Conservation (phyloP, 176 grass and related monocot genomes). For the maize (Zea mays) region Zm-B73-REFERENCE-NAM-5.0 NC_050105.1:17117001-17117500, state of each 20-base stretch:
- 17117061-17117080: constrained; percentile 78
- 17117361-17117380: constrained; percentile 62
- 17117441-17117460: constrained; percentile 74
- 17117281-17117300: constrained; percentile 86
- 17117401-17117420: constrained; percentile 74
- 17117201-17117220: constrained; percentile 61
- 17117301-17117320: constrained; percentile 73
- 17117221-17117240: constrained; percentile 55
- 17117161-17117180: constrained; percentile 63
- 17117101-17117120: constrained; percentile 97
- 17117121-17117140: constrained; percentile 70
- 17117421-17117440: constrained; percentile 97
- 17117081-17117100: constrained; percentile 71
- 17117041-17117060: constrained; percentile 55
- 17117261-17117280: constrained; percentile 75
- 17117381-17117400: constrained; percentile 76
- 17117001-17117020: constrained; percentile 78
- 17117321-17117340: constrained; percentile 87
- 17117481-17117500: constrained; percentile 81
- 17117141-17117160: constrained; percentile 85
- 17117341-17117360: constrained; percentile 42
- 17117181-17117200: constrained; percentile 99
- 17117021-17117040: constrained; percentile 71
- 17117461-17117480: constrained; percentile 66
- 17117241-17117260: constrained; percentile 90